Evolutionary conservation across 495 filamentous ascomycete genomes (phyloP), one percentile per base, ranked within the genome.

Genomic region (Cercophora samala): DNA sequence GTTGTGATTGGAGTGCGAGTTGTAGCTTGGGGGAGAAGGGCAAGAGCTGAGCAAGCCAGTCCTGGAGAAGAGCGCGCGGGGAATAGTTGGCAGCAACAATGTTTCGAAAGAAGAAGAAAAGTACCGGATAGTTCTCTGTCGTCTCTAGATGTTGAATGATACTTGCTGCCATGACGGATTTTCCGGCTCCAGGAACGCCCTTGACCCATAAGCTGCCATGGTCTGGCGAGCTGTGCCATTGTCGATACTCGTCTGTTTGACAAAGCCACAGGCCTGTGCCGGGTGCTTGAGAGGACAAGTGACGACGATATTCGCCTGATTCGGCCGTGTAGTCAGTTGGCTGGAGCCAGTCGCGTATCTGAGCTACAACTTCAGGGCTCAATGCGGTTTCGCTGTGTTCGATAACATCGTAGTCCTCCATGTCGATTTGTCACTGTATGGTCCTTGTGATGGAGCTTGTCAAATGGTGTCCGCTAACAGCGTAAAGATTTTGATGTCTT

Each of bases 71-170:
- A 1, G 74, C 72, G 5, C 70, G 61, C 0, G 82, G 79, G 15
- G 70, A 70, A 64, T 76, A 76, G 63, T 85, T 84, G 11, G 75
- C 69, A 18, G 66, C 64, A 61, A 85, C 77, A 62, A 83, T 84
- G 21, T 84, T 78, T 8, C 83, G 78, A 64, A 84, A 83, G 70
- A 86, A 86, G 73, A 86, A 84, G 69, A 72, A 84, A 0, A 85
- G 69, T 4, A 83, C 69, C 78, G 13, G 77, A 77, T 3, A 32
- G 64, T 58, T 42, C 52, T 72, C 66, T 52, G 75, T 65, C 25
- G 70, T 22, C 22, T 54, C 55, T 25, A 83, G 68, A 8, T 71
- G 55, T 5, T 66, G 25, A 42, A 78, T 73, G 6, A 82, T 56
- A 5, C 61, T 69, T 11, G 81, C 81, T 52, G 81, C 81, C 4